A percentile compares a stretch with the other conserved stretches of the same genome.
phyloP scores from a whole-genome alignment of 192 early-diverging fungal genomes.

The Coemansia sp. region DNA sequence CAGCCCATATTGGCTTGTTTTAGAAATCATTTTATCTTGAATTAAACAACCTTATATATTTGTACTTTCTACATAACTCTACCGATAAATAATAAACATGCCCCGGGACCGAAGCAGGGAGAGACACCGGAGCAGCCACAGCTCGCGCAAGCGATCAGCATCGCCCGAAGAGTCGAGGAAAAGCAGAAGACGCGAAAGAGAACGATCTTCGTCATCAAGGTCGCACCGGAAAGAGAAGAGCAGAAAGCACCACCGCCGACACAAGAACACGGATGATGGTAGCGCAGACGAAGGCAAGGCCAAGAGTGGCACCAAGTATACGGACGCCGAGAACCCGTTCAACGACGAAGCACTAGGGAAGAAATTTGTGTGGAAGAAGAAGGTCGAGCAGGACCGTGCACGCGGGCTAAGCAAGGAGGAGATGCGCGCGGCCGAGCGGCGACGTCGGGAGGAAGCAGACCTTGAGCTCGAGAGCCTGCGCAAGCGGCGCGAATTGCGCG shows the following conservation, averaged over 20 bases:
- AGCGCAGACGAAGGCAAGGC: not conserved
- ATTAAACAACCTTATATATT: not conserved
- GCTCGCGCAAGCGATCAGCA: constrained; percentile 2
- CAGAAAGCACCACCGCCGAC: not conserved
- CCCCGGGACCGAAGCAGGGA: constrained; percentile 1
- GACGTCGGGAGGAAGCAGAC: constrained; percentile 64
- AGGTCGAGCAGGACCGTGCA: constrained; percentile 78
- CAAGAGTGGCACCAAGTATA: constrained; percentile 48
- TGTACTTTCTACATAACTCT: not conserved
- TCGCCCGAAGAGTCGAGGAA: not conserved
- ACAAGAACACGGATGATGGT: not conserved
- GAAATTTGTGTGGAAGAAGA: constrained; percentile 96
- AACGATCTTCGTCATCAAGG: not conserved
- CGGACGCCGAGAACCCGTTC: constrained; percentile 76
- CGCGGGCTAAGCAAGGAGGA: constrained; percentile 62
- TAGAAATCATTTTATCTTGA: too few relatives aligned
- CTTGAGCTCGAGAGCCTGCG: constrained; percentile 81
- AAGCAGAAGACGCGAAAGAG: not conserved
- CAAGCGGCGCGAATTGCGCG: constrained; percentile 76
- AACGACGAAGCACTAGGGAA: constrained; percentile 71
- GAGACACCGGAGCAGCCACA: not conserved
- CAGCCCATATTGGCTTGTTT: too few relatives aligned
- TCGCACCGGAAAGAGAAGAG: constrained; percentile 9
- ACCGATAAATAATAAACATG: not conserved
- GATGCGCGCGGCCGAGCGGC: constrained; percentile 55